A percentile compares a stretch with the other conserved stretches of the same genome.
These are phyloP conservation scores for Chlamydomonas incerta DNA, from an alignment of 139 green algal genomes.

Conservation along the genomic window DNA sequence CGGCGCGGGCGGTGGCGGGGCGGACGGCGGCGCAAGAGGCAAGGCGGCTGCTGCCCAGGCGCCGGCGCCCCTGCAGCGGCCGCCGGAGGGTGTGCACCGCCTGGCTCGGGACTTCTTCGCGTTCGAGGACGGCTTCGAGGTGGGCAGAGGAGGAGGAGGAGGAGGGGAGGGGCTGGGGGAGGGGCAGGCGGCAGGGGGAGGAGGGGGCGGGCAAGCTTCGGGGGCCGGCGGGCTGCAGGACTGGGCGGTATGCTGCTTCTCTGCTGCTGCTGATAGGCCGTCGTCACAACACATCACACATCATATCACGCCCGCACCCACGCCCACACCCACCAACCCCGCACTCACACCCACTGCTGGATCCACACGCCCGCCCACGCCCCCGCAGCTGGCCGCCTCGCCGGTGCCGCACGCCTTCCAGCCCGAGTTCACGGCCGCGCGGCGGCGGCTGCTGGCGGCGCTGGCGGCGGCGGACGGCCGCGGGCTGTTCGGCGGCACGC, in stretches of 20 bases:
- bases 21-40: too few relatives aligned
- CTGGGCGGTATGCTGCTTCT: too few relatives aligned
- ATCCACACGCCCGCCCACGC: too few relatives aligned
- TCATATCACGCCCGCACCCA: too few relatives aligned
- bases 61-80: background rate
- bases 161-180: background rate
- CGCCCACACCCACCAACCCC: too few relatives aligned
- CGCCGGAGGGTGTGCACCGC: background rate
- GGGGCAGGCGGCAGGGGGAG: background rate
- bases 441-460: conserved; percentile 40
- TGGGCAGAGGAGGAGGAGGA: background rate
- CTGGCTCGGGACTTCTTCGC: conserved; percentile 48
- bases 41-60: too few relatives aligned
- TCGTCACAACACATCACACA: too few relatives aligned
- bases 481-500: conserved; percentile 61
- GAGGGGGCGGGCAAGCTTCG: too few relatives aligned
- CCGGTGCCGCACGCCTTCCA: conserved; percentile 80
- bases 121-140: conserved; percentile 82
- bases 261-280: too few relatives aligned
- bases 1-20: background rate
- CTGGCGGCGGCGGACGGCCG: conserved; percentile 43
- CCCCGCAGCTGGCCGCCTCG: conserved; percentile 71
- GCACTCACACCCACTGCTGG: too few relatives aligned
- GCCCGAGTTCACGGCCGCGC: conserved; percentile 57
- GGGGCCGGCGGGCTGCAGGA: too few relatives aligned